Evolutionary conservation across 768 basidiomycete genomes (phyloP).

Genomic region (Pholiota conissans): DNA sequence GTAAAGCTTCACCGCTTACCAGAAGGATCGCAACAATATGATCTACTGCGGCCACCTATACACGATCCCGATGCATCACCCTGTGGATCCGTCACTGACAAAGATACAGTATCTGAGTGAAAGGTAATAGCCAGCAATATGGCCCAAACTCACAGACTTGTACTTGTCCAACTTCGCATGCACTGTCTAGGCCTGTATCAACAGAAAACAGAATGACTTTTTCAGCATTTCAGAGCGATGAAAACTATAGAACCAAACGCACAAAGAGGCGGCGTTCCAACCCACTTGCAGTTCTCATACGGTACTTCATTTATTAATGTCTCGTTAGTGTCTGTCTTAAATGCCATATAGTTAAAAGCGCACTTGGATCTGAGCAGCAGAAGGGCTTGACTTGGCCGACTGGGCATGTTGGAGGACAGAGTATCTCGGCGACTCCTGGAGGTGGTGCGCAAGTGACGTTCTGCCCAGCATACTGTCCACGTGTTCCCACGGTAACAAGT

Average conservation of each 20-base stretch:
- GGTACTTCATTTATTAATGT: neutral
- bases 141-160: conserved; percentile 14
- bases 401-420: neutral
- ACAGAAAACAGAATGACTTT: neutral
- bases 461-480: neutral
- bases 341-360: conserved; percentile 2
- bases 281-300: conserved; percentile 6
- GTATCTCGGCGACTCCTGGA: neutral
- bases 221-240: neutral
- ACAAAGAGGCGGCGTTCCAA: conserved; percentile 10
- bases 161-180: conserved; percentile 10
- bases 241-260: neutral
- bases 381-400: neutral
- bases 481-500: neutral
- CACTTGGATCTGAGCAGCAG: conserved; percentile 5
- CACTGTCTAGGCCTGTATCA: neutral
- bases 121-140: neutral
- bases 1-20: neutral
- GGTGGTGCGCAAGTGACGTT: neutral
- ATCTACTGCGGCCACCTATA: conserved; percentile 12
- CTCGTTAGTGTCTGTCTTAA: neutral
- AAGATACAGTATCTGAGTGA: neutral
- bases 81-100: conserved; percentile 14
- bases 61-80: conserved; percentile 17
- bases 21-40: conserved; percentile 19